Percentiles rank a stretch among this genome's conserved stretches.
Evolutionary conservation across 1,284 basidiomycete genomes (phyloP).

Genomic region (Ceratobasidium sp.): DNA sequence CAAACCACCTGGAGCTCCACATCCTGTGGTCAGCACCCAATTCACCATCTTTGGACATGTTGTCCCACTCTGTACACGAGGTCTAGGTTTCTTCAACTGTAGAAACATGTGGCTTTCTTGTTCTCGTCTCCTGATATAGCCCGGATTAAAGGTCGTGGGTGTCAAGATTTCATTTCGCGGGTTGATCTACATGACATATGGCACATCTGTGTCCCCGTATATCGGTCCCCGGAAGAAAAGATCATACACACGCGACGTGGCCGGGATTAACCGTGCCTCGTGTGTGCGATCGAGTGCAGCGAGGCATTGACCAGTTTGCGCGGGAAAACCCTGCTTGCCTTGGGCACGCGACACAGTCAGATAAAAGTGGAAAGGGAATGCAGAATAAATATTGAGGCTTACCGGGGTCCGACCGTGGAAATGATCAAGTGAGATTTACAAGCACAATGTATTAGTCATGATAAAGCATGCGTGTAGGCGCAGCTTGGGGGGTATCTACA

Average conservation of each 20-base stretch:
- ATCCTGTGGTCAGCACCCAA: not conserved
- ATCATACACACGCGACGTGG: slow-evolving; percentile 9
- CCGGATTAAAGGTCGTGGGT: slow-evolving; percentile 3
- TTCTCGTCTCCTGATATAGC: not conserved
- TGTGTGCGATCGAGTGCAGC: slow-evolving; percentile 2
- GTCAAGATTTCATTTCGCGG: slow-evolving; percentile 37
- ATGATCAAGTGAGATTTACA: slow-evolving; percentile 9
- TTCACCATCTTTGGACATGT: slow-evolving; percentile 12
- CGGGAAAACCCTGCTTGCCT: not conserved
- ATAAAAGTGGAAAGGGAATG: not conserved
- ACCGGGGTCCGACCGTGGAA: slow-evolving; percentile 28
- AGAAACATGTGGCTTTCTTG: slow-evolving; percentile 11
- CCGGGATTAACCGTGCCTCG: slow-evolving; percentile 34
- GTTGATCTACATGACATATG: slow-evolving; percentile 28
- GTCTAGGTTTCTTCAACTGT: slow-evolving; percentile 11
- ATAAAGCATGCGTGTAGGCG: slow-evolving; percentile 21
- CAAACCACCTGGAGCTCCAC: slow-evolving; percentile 19
- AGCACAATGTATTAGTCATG: slow-evolving; percentile 32
- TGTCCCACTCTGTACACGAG: not conserved
- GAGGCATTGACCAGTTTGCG: not conserved
- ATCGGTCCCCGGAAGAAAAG: not conserved
- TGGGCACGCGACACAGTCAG: not conserved
- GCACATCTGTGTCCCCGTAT: slow-evolving; percentile 25
- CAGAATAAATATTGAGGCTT: slow-evolving; percentile 8
- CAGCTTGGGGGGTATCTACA: not conserved